Evolutionary conservation across 2,329 filamentous ascomycete species (phyloP).

Genomic region (Cordyceps tenuipes): DNA sequence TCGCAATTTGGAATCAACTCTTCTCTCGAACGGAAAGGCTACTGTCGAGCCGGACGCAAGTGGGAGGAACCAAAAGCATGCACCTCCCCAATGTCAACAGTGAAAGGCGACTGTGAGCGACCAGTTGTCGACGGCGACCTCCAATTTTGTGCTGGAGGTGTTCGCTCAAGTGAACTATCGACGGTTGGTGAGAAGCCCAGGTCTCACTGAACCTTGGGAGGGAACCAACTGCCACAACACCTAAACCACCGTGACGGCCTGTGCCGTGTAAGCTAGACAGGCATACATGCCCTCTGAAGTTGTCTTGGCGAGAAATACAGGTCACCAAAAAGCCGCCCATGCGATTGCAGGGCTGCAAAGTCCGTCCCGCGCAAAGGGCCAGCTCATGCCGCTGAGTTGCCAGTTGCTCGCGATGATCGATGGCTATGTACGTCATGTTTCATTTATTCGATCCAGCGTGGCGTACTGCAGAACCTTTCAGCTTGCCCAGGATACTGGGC

Average conservation of each 20-base stretch:
- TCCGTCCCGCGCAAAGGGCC: too few relatives aligned
- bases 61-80: background rate
- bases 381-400: background rate
- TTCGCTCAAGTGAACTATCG: background rate
- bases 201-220: background rate
- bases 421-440: background rate
- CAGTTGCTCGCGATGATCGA: background rate
- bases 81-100: too few relatives aligned
- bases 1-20: background rate
- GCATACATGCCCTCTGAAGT: background rate
- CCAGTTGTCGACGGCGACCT: background rate
- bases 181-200: background rate
- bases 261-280: background rate
- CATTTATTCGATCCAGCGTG: background rate
- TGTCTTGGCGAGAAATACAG: background rate
- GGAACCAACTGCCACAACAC: background rate
- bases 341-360: too few relatives aligned
- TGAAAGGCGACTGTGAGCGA: background rate
- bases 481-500: background rate
- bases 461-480: background rate
- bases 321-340: too few relatives aligned
- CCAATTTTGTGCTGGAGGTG: background rate
- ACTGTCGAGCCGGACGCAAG: background rate
- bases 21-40: background rate
- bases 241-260: background rate